phyloP scores from a whole-genome alignment of 2,329 filamentous ascomycete genomes.

The Chalaropsis ovoidea region DNA sequence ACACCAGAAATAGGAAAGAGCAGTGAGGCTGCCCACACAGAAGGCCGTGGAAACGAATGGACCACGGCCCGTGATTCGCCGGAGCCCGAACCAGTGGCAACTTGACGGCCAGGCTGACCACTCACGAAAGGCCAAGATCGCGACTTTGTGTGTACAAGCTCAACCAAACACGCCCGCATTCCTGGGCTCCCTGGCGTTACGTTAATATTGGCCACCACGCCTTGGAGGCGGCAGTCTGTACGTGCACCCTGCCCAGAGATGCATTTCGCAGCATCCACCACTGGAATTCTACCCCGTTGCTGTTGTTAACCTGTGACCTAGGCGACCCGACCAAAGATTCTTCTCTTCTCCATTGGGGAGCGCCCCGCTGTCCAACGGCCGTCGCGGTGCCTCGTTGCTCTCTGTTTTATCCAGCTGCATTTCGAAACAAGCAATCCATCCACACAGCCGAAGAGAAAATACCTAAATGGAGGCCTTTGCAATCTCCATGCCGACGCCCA shows the following conservation, averaged over 20 bases:
- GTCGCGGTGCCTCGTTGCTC: constrained; percentile 4
- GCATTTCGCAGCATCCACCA: background rate
- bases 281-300: constrained; percentile 18
- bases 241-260: background rate
- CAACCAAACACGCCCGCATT: constrained; percentile 7
- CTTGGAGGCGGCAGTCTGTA: background rate
- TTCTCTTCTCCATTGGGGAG: constrained; percentile 6
- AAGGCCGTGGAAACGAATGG: background rate
- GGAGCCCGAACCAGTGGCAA: background rate
- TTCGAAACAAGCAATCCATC: constrained; percentile 11
- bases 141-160: constrained; percentile 11
- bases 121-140: constrained; percentile 2
- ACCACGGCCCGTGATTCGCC: background rate
- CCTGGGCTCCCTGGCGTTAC: constrained; percentile 9
- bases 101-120: background rate
- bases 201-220: background rate
- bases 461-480: constrained; percentile 4
- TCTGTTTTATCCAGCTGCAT: background rate
- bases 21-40: background rate
- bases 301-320: constrained; percentile 13
- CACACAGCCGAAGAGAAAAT: background rate
- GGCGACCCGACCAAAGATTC: constrained; percentile 14
- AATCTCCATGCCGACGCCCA: constrained; percentile 13
- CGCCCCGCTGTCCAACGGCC: background rate
- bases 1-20: background rate